phyloP scores from a whole-genome alignment of 345 rosid species.

The Gossypium raimondii region DNA sequence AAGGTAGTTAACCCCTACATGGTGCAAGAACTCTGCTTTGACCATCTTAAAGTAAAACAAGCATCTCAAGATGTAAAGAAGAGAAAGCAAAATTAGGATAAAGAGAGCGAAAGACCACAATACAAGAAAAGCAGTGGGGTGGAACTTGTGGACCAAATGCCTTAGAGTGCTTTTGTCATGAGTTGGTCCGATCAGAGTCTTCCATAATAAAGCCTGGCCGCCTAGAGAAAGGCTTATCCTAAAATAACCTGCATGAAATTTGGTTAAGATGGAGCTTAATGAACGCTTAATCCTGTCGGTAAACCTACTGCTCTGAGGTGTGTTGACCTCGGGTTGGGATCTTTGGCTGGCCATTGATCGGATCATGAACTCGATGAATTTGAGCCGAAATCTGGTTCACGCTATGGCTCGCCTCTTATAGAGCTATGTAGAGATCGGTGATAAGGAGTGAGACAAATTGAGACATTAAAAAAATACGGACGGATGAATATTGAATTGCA shows the following conservation, averaged over 20 bases:
- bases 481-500: not conserved
- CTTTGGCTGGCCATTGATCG: not conserved
- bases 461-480: not conserved
- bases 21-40: slow-evolving; percentile 39
- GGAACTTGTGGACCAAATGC: slow-evolving; percentile 17
- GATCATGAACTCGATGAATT: not conserved
- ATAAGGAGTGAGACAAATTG: not conserved
- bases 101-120: slow-evolving; percentile 34
- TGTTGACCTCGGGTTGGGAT: not conserved
- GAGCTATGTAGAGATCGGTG: not conserved
- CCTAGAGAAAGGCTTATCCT: slow-evolving; percentile 41
- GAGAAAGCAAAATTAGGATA: slow-evolving; percentile 28
- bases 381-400: not conserved
- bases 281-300: slow-evolving; percentile 4
- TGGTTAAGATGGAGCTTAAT: slow-evolving; percentile 25
- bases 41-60: slow-evolving; percentile 32
- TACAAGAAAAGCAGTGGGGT: slow-evolving; percentile 20
- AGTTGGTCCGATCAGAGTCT: slow-evolving; percentile 21
- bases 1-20: slow-evolving; percentile 42
- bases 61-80: slow-evolving; percentile 35
- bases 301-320: slow-evolving; percentile 1
- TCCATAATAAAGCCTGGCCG: slow-evolving; percentile 40
- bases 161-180: slow-evolving; percentile 16
- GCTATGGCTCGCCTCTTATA: not conserved
- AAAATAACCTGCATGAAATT: slow-evolving; percentile 44